These are phyloP conservation scores for Apostasia ramifera DNA, from an alignment of 106 monocot genomes.

Conservation along the genomic window DNA sequence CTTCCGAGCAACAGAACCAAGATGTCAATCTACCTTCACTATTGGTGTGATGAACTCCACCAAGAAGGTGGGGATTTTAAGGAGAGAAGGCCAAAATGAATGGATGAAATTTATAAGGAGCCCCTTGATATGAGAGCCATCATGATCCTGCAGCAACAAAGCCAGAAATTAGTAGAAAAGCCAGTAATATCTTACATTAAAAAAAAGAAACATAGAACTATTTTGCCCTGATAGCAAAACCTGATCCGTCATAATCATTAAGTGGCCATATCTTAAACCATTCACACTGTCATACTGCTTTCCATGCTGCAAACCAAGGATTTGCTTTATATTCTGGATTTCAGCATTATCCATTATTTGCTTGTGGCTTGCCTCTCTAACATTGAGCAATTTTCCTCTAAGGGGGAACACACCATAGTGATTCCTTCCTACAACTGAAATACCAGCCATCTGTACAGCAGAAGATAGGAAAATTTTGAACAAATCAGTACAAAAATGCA, in stretches of 20 bases:
- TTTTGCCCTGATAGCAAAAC: slow-evolving; percentile 13
- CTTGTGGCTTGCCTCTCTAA: slow-evolving; percentile 82
- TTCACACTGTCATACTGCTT: slow-evolving; percentile 87
- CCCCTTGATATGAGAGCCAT: slow-evolving; percentile 98
- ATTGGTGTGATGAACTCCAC: slow-evolving; percentile 99
- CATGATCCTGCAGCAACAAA: slow-evolving; percentile 67
- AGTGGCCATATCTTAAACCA: slow-evolving; percentile 90
- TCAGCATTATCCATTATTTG: slow-evolving; percentile 97
- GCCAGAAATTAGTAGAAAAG: background rate
- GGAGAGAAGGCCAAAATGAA: slow-evolving; percentile 92
- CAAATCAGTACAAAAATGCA: too few species aligned
- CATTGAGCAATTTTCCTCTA: slow-evolving; percentile 91
- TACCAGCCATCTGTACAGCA: slow-evolving; percentile 74
- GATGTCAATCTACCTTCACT: slow-evolving; percentile 48
- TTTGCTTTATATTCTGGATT: slow-evolving; percentile 83
- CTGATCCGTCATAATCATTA: slow-evolving; percentile 99
- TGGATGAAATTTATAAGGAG: slow-evolving; percentile 94
- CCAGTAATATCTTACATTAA: background rate
- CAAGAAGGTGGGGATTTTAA: slow-evolving; percentile 81
- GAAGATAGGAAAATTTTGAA: too few species aligned
- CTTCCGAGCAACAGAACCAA: background rate
- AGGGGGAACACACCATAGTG: slow-evolving; percentile 92
- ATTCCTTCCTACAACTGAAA: slow-evolving; percentile 84
- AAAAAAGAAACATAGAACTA: background rate
- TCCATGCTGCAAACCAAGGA: slow-evolving; percentile 95